Evolutionary conservation across 2,329 filamentous ascomycete genomes (phyloP).

Genomic region (Calonectria honghensis): DNA sequence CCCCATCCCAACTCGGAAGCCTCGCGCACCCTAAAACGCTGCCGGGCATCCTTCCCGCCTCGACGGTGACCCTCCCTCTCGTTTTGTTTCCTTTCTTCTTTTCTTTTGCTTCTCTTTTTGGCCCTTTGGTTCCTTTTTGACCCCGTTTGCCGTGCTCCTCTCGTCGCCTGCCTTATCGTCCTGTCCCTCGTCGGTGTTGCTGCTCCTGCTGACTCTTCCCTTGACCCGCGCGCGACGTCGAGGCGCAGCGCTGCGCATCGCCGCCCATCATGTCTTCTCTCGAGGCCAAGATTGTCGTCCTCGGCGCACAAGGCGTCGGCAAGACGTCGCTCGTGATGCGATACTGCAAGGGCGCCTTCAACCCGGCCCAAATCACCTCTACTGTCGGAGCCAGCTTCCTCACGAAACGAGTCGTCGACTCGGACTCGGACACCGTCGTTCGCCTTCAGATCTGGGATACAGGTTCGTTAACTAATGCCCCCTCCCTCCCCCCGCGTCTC

Average conservation of each 20-base stretch:
- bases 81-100: conserved; percentile 33
- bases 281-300: conserved; percentile 88
- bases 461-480: conserved; percentile 63
- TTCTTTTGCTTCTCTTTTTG: conserved; percentile 41
- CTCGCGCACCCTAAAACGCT: conserved; percentile 36
- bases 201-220: conserved; percentile 29
- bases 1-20: conserved; percentile 37
- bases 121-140: conserved; percentile 37
- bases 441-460: conserved; percentile 98
- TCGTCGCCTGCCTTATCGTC: conserved; percentile 29
- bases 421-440: conserved; percentile 89
- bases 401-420: conserved; percentile 87
- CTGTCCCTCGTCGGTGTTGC: conserved; percentile 22
- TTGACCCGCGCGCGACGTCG: conserved; percentile 38
- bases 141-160: conserved; percentile 18
- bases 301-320: conserved; percentile 86
- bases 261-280: conserved; percentile 72
- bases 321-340: conserved; percentile 87
- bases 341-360: conserved; percentile 83
- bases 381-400: conserved; percentile 89
- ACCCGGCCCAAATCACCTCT: conserved; percentile 77
- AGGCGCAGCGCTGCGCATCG: conserved; percentile 38
- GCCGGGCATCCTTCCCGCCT: conserved; percentile 36
- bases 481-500: conserved; percentile 6
- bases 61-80: conserved; percentile 39